phyloP scores from a whole-genome alignment of 2,329 filamentous ascomycete species.

The Cladosporium sp. region DNA sequence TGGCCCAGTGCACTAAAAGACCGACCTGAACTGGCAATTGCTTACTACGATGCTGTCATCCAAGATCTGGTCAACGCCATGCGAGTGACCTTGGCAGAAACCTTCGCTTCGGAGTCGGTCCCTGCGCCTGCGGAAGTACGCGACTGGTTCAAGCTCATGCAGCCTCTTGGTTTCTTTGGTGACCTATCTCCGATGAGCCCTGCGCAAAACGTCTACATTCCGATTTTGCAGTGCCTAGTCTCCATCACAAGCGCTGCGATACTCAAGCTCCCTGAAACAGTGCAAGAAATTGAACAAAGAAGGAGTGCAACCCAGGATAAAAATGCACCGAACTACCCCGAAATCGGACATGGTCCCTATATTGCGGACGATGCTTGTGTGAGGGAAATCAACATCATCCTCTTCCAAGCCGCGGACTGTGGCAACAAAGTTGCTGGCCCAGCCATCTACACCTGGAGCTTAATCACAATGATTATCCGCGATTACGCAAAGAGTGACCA shows the following conservation, averaged over 20 bases:
- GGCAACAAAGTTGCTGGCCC: constrained; percentile 64
- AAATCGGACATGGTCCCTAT: constrained; percentile 50
- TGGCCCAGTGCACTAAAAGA: constrained; percentile 16
- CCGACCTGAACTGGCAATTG: constrained; percentile 33
- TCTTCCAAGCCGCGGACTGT: constrained; percentile 56
- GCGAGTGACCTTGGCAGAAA: constrained; percentile 54
- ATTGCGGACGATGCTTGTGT: constrained; percentile 66
- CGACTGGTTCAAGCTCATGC: constrained; percentile 73
- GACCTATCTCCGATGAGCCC: constrained; percentile 45
- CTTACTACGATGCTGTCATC: constrained; percentile 61
- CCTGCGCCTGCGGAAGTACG: constrained; percentile 48
- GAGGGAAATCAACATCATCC: constrained; percentile 67
- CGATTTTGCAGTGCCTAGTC: constrained; percentile 65
- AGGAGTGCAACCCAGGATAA: constrained; percentile 1
- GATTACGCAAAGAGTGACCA: constrained; percentile 56
- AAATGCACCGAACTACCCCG: constrained; percentile 17
- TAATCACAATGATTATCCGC: constrained; percentile 68
- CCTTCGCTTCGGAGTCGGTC: constrained; percentile 18
- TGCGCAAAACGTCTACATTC: constrained; percentile 45
- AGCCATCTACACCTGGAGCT: constrained; percentile 74
- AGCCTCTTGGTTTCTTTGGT: constrained; percentile 65
- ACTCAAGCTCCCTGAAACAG: constrained; percentile 62
- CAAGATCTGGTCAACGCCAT: constrained; percentile 64
- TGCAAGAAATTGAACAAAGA: constrained; percentile 45
- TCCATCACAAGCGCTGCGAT: constrained; percentile 68